Percentiles rank a stretch among this genome's conserved stretches.
These are phyloP conservation scores for Colletotrichum liaoningense DNA, from an alignment of 2,329 filamentous ascomycete genomes.

Conservation along the genomic window DNA sequence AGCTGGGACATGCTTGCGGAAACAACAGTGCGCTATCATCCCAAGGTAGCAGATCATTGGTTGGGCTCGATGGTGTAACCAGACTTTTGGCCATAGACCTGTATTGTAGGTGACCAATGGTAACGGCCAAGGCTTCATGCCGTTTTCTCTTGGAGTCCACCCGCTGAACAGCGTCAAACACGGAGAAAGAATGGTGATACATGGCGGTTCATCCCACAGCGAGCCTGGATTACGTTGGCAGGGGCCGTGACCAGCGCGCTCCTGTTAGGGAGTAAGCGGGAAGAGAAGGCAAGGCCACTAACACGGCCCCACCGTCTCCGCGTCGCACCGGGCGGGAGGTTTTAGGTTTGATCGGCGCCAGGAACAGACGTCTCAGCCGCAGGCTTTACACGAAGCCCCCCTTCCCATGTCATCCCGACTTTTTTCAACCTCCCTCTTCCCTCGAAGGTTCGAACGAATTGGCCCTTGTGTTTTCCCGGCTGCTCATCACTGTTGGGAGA, in stretches of 20 bases:
- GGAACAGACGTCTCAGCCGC: constrained; percentile 38
- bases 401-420: constrained; percentile 18
- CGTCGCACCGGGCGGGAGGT: constrained; percentile 19
- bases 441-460: neutral
- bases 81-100: too few species aligned
- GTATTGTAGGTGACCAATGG: too few species aligned
- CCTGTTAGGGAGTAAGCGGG: neutral
- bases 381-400: constrained; percentile 13
- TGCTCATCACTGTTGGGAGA: neutral
- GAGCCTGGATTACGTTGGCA: constrained; percentile 10
- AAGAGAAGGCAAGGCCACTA: neutral
- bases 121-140: too few species aligned
- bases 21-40: too few species aligned
- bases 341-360: constrained; percentile 39
- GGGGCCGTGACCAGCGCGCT: constrained; percentile 9
- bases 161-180: constrained; percentile 28
- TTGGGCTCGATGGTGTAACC: too few species aligned
- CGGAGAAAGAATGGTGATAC: constrained; percentile 31
- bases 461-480: neutral
- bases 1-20: too few species aligned
- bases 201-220: constrained; percentile 25
- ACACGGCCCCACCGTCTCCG: neutral
- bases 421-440: neutral
- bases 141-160: neutral
- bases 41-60: too few species aligned